A percentile compares a stretch with the other conserved stretches of the same genome.
Conservation (phyloP, 345 rosid species). For the Euphorbia lathyris region DNA sequence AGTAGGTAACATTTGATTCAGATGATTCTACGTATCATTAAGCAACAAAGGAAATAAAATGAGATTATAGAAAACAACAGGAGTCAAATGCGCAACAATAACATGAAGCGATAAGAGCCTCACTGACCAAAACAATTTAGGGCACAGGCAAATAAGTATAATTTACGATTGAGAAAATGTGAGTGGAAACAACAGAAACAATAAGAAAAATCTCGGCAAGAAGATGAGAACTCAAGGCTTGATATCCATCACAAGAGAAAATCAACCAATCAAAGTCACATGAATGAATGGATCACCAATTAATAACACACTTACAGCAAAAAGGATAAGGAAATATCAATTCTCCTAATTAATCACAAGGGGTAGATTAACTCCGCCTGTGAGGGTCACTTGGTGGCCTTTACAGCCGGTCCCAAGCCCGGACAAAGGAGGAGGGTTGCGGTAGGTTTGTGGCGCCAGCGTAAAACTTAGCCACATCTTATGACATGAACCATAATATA, state of each 20-base stretch:
- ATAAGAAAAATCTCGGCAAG: neutral
- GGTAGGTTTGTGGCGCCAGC: too few species aligned
- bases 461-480: too few species aligned
- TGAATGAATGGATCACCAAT: neutral
- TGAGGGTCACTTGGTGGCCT: too few species aligned
- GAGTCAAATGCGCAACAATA: neutral
- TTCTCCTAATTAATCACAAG: neutral
- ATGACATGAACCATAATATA: too few species aligned
- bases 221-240: neutral
- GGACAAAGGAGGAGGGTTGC: too few species aligned
- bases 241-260: neutral
- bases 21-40: slow-evolving; percentile 53
- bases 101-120: neutral
- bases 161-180: neutral
- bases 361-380: neutral
- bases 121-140: neutral
- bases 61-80: neutral
- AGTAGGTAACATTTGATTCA: slow-evolving; percentile 47
- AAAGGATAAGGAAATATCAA: neutral
- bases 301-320: neutral
- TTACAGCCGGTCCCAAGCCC: too few species aligned
- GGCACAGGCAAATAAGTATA: neutral
- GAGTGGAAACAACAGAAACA: neutral
- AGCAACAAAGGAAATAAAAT: slow-evolving; percentile 28
- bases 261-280: neutral